phyloP scores from a whole-genome alignment of 768 basidiomycete genomes.

The Udeniomyces megalosporus region DNA sequence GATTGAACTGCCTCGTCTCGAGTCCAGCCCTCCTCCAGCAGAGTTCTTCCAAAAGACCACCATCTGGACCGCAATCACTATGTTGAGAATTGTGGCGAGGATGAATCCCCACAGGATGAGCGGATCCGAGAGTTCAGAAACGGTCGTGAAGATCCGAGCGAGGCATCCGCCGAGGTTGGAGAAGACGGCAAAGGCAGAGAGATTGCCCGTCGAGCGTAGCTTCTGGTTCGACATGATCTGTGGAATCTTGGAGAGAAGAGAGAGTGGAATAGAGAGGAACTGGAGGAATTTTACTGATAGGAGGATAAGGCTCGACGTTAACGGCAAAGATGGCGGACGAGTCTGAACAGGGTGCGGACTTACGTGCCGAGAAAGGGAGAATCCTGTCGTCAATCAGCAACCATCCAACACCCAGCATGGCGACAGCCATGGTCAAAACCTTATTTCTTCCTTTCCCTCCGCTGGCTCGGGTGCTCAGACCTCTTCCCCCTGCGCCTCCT shows the following conservation, averaged over 20 bases:
- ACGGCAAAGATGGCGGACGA: conserved; percentile 29
- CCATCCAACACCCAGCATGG: conserved; percentile 18
- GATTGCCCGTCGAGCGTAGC: conserved; percentile 69
- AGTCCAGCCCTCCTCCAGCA: background rate
- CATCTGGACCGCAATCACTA: conserved; percentile 69
- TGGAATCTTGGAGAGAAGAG: conserved; percentile 81
- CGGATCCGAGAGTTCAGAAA: conserved; percentile 68
- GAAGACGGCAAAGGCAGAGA: conserved; percentile 80
- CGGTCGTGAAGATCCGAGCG: conserved; percentile 83
- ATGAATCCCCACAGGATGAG: conserved; percentile 71
- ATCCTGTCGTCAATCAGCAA: conserved; percentile 22
- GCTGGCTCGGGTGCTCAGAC: background rate
- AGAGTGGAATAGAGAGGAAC: conserved; percentile 71
- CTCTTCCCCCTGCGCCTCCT: background rate
- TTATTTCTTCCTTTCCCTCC: background rate
- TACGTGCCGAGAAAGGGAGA: conserved; percentile 23
- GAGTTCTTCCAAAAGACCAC: conserved; percentile 40
- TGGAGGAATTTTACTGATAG: conserved; percentile 49
- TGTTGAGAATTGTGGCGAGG: conserved; percentile 64
- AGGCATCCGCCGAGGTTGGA: conserved; percentile 69
- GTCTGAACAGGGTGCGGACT: conserved; percentile 14
- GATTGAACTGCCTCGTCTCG: too few species aligned
- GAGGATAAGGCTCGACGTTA: conserved; percentile 21
- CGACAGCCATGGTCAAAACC: conserved; percentile 20
- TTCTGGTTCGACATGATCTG: conserved; percentile 74